Base-by-base conservation (phyloP, 257 asterid species). In the Ehretia macrophylla region DNA sequence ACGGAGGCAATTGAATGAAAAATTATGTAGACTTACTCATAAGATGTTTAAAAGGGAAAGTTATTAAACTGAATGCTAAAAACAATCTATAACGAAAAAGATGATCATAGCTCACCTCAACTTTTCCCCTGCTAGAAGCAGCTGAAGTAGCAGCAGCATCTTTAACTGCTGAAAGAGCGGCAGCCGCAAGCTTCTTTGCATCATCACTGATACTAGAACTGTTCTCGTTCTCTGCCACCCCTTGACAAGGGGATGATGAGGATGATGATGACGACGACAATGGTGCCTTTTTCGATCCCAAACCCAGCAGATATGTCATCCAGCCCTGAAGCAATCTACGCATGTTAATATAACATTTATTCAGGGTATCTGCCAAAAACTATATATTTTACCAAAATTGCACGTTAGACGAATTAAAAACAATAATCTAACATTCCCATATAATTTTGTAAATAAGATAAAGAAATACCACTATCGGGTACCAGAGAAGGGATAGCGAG, bases 121-220 rank as follows among this genome's bases (percentile, higher is more conserved):
- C 77, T 81, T 88, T 92, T 59, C 96, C 96, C 67, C 77, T 79
- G 70, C 85, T 84, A 5, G 70, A 59, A 49, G 72, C 58, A 56
- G 81, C 81, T 21, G 90, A 47, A 9, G 45, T 82, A 62, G 86
- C 85, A 54, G 84, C 96, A n/a, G n/a, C n/a, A n/a, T n/a, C n/a
- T n/a, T n/a, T n/a, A n/a, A n/a, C n/a, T 20, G 99, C 99, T 50
- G 83, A 72, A 73, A 88, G 95, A 65, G 99, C 99, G 60, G 97
- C 97, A 11, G 95, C 95, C 58, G 97, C 99, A 66, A 84, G 51
- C 63, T 60, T 88, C 60, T 84, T 92, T 54, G 87, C 87, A 63
- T 88, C 97, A 22, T 81, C 91, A 61, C 72, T 67, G 39, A 70
- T 72, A 48, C 76, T 53, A 17, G 50, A 64, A 59, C 22, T 37